Evolutionary conservation across 805 yeast genomes (phyloP).

Genomic region (Ogataea methylovora): DNA sequence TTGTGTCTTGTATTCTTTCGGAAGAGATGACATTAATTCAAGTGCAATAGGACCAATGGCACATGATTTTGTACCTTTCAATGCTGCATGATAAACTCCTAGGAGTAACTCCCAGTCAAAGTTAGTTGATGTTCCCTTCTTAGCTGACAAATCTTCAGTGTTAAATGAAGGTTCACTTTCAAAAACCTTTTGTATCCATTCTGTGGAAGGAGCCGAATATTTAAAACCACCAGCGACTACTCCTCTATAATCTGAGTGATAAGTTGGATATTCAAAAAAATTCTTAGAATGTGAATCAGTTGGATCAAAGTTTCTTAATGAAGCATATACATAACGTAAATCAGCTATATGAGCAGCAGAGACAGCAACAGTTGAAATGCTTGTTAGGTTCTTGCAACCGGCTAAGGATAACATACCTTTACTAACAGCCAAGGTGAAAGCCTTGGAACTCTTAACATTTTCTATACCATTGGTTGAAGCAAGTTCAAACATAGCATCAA

Average conservation of each 20-base stretch:
- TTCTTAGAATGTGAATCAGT: conserved; percentile 7
- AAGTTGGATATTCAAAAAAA: conserved; percentile 4
- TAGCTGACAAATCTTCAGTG: too few relatives aligned
- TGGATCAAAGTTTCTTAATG: conserved; percentile 4
- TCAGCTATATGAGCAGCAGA: neutral
- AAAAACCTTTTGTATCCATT: too few relatives aligned
- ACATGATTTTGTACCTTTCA: too few relatives aligned
- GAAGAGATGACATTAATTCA: too few relatives aligned
- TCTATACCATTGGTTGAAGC: conserved; percentile 1
- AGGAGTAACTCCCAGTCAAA: too few relatives aligned
- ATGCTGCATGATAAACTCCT: too few relatives aligned
- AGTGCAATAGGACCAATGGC: too few relatives aligned
- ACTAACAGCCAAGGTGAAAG: conserved; percentile 1
- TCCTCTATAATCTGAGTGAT: conserved; percentile 9
- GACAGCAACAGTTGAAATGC: conserved; percentile 3
- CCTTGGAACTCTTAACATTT: neutral
- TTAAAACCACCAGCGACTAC: conserved; percentile 4
- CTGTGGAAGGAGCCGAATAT: conserved; percentile 1
- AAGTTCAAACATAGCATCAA: too few relatives aligned
- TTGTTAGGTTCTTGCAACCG: conserved; percentile 1
- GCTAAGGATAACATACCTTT: conserved; percentile 6
- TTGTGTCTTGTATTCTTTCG: too few relatives aligned
- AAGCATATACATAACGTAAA: conserved; percentile 3
- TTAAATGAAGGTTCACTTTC: too few relatives aligned
- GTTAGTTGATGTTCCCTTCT: too few relatives aligned